Base-by-base conservation (phyloP, 371 early-diverging fungal genomes). In the Lichtheimia ornata region DNA sequence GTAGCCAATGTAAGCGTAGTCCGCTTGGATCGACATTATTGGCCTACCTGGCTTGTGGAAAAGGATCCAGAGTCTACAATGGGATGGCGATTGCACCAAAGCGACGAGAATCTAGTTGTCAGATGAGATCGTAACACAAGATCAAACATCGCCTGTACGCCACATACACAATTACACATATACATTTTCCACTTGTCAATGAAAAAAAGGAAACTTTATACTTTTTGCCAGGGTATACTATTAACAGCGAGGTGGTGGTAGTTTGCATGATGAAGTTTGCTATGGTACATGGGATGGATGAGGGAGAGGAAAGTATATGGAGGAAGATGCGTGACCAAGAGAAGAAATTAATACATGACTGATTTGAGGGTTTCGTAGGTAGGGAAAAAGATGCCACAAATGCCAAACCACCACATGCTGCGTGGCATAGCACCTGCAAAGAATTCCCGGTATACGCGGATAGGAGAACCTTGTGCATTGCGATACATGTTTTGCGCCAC, bases 311-410 rank as follows among this genome's bases (percentile, higher is more conserved):
- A n/a, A 25, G 27, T 30, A 44, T 43, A 17, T 41, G 42, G 0
- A 20, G 22, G n/a, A n/a, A n/a, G 4, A 41, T 7, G 41, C 18
- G 13, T 5, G n/a, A n/a, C n/a, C n/a, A n/a, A n/a, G n/a, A 42
- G 18, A 22, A 18, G 13, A 3, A 9, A 49, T 59, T 49, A 50
- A 17, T 50, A 35, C 71, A 84, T 61, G 20, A 76, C 59, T 28
- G 82, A 78, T 58, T 84, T 90, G 43, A 81, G 74, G 11, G 82
- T 73, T 73, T 90, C 90, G 62, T 91, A 91, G 17, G 84, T 76
- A 9, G 92, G 90, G 72, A 91, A 91, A 69, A 91, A 91, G 65
- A 90, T 88, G 22, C 84, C 84, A 62, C 92, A 91, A 50, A 90
- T 86, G 61, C 90, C 84, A 62, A 90, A 88, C 88, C 92, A 91